A percentile compares a stretch with the other conserved stretches of the same genome.
Evolutionary conservation across 768 basidiomycete species (phyloP).

Genomic region (Boletus subparvulus): DNA sequence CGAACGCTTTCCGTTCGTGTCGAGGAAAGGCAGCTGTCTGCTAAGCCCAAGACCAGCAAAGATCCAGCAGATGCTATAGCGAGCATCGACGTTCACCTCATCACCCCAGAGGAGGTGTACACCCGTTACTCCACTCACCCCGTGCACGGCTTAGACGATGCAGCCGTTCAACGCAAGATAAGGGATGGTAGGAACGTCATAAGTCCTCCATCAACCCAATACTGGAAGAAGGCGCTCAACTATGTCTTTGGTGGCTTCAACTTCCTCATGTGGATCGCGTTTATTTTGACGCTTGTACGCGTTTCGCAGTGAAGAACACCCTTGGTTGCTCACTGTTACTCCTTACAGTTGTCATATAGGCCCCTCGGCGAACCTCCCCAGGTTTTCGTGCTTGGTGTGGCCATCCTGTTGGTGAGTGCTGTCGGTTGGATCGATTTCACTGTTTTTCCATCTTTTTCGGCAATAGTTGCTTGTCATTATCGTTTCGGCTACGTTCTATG

Average conservation of each 20-base stretch:
- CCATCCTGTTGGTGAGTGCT: constrained; percentile 42
- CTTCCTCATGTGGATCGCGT: constrained; percentile 52
- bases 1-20: constrained; percentile 46
- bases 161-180: constrained; percentile 38
- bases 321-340: constrained; percentile 10
- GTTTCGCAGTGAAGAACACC: neutral
- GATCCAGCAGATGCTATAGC: constrained; percentile 40
- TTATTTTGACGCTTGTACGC: constrained; percentile 43
- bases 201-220: constrained; percentile 45
- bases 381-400: constrained; percentile 47
- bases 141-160: constrained; percentile 42
- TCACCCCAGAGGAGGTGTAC: constrained; percentile 42
- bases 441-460: constrained; percentile 13
- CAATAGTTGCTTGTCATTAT: constrained; percentile 39
- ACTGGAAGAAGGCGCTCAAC: constrained; percentile 48
- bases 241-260: constrained; percentile 60
- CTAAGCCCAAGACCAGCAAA: constrained; percentile 9
- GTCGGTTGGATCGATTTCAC: neutral
- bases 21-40: constrained; percentile 28
- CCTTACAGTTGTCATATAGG: constrained; percentile 45
- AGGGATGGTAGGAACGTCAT: constrained; percentile 47
- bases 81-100: constrained; percentile 48
- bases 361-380: constrained; percentile 46
- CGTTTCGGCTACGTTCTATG: constrained; percentile 45
- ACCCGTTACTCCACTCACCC: constrained; percentile 46